Conservation (phyloP, 306 rosid genomes). For the Sindora glabra region DNA sequence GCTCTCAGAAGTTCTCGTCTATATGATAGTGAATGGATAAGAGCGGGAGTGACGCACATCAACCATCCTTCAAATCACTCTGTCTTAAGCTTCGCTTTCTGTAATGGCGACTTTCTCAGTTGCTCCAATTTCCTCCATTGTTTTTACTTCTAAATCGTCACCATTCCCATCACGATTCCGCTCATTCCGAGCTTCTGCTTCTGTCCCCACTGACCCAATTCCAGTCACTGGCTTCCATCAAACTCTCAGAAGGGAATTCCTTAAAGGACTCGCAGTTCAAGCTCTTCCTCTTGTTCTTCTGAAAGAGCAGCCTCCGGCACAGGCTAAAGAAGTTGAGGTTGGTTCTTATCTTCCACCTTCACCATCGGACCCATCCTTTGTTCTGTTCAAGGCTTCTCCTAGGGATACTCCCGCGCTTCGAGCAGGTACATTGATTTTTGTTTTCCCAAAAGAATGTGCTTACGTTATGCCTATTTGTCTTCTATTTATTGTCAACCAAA, state of each 20-base stretch:
- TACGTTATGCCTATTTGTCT: no score
- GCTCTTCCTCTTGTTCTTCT: constrained; percentile 39
- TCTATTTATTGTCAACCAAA: not conserved
- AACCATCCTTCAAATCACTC: not conserved
- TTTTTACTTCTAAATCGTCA: constrained; percentile 1
- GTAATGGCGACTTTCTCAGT: constrained; percentile 34
- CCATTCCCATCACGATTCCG: not conserved
- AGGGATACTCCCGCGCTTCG: constrained; percentile 97
- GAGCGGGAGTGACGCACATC: not conserved
- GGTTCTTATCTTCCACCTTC: constrained; percentile 78
- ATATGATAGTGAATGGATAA: no score
- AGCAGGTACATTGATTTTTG: constrained; percentile 52
- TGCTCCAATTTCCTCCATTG: constrained; percentile 12
- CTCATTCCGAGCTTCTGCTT: constrained; percentile 22
- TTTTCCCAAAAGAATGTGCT: not conserved
- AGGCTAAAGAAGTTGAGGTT: constrained; percentile 63
- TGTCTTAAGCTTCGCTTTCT: not conserved
- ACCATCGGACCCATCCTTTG: constrained; percentile 71
- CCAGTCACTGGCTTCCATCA: not conserved
- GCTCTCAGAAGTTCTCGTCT: no score
- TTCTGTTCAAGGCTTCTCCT: constrained; percentile 72
- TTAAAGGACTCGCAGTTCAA: constrained; percentile 46
- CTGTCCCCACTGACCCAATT: not conserved
- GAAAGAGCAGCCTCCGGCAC: constrained; percentile 26
- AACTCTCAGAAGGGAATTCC: constrained; percentile 52